Evolutionary conservation across 257 asterid genomes (phyloP).

Genomic region (Scutellaria barbata): DNA sequence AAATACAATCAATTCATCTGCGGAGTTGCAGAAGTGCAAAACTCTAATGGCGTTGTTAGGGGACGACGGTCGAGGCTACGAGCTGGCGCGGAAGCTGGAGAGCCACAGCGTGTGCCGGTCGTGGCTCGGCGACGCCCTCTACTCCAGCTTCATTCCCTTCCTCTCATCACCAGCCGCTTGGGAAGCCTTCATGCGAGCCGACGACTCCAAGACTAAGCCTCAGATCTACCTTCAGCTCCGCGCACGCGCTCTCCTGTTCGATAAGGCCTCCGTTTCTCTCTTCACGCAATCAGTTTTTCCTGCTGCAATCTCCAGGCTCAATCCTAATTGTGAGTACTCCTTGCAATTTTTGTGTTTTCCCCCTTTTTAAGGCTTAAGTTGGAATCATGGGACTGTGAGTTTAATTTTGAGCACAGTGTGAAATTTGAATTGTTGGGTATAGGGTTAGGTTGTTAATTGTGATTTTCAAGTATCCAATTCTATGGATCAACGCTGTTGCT

Average conservation of each 20-base stretch:
- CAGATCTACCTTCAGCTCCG: conserved; percentile 91
- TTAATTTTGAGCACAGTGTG: not conserved
- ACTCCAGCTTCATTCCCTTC: conserved; percentile 64
- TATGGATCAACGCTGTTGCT: conserved; percentile 2
- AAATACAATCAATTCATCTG: not conserved
- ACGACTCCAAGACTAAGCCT: conserved; percentile 60
- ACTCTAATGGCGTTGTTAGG: conserved; percentile 67
- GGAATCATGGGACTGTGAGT: conserved; percentile 1
- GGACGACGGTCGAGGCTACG: conserved; percentile 91
- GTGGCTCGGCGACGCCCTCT: conserved; percentile 88
- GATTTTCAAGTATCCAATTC: not conserved
- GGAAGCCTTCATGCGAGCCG: conserved; percentile 86
- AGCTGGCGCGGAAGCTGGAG: conserved; percentile 91
- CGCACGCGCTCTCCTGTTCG: conserved; percentile 89
- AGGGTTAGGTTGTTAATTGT: conserved; percentile 8
- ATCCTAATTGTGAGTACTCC: conserved; percentile 65
- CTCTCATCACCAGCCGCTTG: conserved; percentile 78
- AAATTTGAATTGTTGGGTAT: not conserved
- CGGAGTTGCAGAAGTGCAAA: not conserved
- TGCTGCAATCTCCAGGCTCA: conserved; percentile 62
- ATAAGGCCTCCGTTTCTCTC: conserved; percentile 75
- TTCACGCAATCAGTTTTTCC: conserved; percentile 42
- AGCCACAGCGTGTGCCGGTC: conserved; percentile 81
- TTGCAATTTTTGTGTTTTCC: conserved; percentile 11
- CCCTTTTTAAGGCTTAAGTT: conserved; percentile 12